Evolutionary conservation across 2,329 filamentous ascomycete species (phyloP).

Genomic region (Colletotrichum acutatum): DNA sequence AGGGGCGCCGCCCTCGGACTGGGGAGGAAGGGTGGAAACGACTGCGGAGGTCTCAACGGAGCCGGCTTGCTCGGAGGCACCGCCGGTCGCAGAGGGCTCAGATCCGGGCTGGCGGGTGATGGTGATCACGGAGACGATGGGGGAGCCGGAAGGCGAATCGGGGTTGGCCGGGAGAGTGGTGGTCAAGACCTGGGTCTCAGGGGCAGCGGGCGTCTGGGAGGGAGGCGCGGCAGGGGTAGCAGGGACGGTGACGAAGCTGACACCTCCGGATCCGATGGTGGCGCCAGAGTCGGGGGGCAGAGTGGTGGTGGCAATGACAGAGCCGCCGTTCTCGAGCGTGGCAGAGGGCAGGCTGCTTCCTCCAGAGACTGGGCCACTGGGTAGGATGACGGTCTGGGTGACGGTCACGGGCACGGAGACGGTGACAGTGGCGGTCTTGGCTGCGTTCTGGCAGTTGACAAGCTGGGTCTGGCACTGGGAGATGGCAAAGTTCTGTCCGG

Average conservation of each 20-base stretch:
- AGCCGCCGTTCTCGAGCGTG: slow-evolving; percentile 20
- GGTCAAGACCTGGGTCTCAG: slow-evolving; percentile 22
- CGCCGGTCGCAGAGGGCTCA: slow-evolving; percentile 1
- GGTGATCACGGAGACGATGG: slow-evolving; percentile 13
- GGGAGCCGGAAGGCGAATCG: neutral
- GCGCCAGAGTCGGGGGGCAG: slow-evolving; percentile 31
- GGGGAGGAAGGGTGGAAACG: slow-evolving; percentile 4
- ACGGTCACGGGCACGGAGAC: slow-evolving; percentile 34
- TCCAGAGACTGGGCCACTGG: slow-evolving; percentile 16
- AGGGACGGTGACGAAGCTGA: slow-evolving; percentile 32
- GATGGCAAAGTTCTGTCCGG: slow-evolving; percentile 34
- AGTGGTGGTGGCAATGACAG: slow-evolving; percentile 34
- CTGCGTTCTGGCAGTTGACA: slow-evolving; percentile 33
- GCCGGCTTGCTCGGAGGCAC: neutral
- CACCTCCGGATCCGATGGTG: slow-evolving; percentile 34
- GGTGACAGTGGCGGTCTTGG: slow-evolving; percentile 35
- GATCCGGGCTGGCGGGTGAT: slow-evolving; percentile 9
- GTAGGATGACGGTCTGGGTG: slow-evolving; percentile 35
- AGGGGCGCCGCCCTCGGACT: neutral
- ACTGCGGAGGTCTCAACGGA: slow-evolving; percentile 10
- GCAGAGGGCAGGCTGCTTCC: slow-evolving; percentile 21
- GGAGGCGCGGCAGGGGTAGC: slow-evolving; percentile 31
- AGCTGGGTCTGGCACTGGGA: slow-evolving; percentile 37
- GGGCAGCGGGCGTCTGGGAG: slow-evolving; percentile 13
- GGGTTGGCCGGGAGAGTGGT: slow-evolving; percentile 14